Evolutionary conservation across 345 rosid genomes (phyloP), one percentile per base, ranked within the genome.

Genomic region (Euclidium syriacum): DNA sequence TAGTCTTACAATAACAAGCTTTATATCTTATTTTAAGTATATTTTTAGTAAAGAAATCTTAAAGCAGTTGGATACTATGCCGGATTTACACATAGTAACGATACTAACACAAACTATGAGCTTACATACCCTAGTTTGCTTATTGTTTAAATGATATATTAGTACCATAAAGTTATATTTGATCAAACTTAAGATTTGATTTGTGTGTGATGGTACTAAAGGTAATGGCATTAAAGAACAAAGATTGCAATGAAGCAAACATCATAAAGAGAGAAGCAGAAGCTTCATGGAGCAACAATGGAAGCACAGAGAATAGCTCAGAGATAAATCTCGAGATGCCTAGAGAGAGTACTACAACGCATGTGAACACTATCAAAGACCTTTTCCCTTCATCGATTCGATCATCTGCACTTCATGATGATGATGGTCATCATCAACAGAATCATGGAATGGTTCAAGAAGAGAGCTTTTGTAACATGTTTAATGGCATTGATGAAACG

Each of bases 201-300:
- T 49, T 62, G 46, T 35, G 32, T 57, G 52, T 32, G 56, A 29
- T 73, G 30, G 7, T 42, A n/a, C n/a, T 25, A 43, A 80, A 87
- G 95, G 73, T 87, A 25, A 42, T 74, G 78, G 64, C 71, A 56
- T 64, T 87, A 46, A 87, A 67, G 62, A 73, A 62, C 19, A 80
- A 76, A 77, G 87, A 80, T 30, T 63, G 78, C 59, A 75, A 64
- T 35, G 87, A 73, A 62, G 70, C 2, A 40, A 70, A 47, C 52
- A 24, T 69, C 10, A 34, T 62, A 67, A 83, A 79, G 75, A 81
- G 78, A 77, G 91, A 87, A 49, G 63, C 75, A 68, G 78, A 85
- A 33, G 83, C 70, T 40, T 85, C 95, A 22, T 77, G 89, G 87
- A 88, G 87, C 85, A 81, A 85, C 70, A 81, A 85, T 67, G 95